Conservation (phyloP, 1,139 yeast genomes). For the Candida sanyaensis region DNA sequence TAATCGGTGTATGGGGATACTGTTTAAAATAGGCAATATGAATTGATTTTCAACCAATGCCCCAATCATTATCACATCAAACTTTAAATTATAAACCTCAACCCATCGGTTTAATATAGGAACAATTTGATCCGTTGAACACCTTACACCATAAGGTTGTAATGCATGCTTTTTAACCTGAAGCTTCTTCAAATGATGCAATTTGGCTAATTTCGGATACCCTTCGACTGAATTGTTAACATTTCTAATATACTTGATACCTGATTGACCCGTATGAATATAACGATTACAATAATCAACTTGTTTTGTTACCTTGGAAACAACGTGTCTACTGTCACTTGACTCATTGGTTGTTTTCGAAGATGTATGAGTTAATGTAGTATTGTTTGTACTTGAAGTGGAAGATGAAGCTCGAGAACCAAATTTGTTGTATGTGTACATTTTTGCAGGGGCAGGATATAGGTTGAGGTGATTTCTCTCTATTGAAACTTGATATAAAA, state of each 20-base stretch:
- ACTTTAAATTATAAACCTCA: slow-evolving; percentile 53
- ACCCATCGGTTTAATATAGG: slow-evolving; percentile 65
- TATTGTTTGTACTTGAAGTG: slow-evolving; percentile 6
- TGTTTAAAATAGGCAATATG: slow-evolving; percentile 56
- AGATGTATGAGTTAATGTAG: slow-evolving; percentile 3
- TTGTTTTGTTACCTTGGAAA: background rate
- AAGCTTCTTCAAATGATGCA: slow-evolving; percentile 64
- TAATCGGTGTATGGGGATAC: slow-evolving; percentile 69
- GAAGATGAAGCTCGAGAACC: slow-evolving; percentile 16
- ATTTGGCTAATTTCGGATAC: slow-evolving; percentile 75
- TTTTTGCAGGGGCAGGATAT: background rate
- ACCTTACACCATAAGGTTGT: slow-evolving; percentile 66
- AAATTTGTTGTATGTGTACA: slow-evolving; percentile 19
- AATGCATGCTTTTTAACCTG: slow-evolving; percentile 49
- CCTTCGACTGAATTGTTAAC: slow-evolving; percentile 69
- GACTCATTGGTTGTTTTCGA: slow-evolving; percentile 1
- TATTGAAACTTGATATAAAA: no score
- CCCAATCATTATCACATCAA: slow-evolving; percentile 92
- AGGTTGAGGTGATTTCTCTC: no score
- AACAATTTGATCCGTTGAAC: slow-evolving; percentile 53
- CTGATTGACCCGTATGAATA: slow-evolving; percentile 58
- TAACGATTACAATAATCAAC: slow-evolving; percentile 76
- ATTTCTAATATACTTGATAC: slow-evolving; percentile 68
- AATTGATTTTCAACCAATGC: slow-evolving; percentile 76
- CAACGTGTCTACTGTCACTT: background rate